Conservation (phyloP, 2,329 filamentous ascomycete species). For the Clonostachys sp. region DNA sequence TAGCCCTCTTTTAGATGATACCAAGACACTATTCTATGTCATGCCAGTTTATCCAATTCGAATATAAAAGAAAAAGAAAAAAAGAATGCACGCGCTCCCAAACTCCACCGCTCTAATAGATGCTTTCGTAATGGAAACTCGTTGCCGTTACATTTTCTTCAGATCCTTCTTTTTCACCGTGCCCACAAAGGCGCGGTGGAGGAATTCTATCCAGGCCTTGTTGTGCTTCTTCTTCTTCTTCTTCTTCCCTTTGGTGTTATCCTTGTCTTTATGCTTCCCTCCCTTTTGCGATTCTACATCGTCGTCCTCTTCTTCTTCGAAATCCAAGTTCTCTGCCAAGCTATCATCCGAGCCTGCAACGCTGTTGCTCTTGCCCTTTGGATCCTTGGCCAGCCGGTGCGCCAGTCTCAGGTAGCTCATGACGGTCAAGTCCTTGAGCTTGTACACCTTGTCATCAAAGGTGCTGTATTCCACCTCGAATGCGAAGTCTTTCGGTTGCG, state of each 20-base stretch:
- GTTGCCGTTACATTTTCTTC: constrained; percentile 29
- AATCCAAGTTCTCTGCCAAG: constrained; percentile 13
- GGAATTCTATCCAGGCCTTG: constrained; percentile 73
- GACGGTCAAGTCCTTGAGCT: constrained; percentile 79
- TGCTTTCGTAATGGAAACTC: background rate
- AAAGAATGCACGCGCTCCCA: too few relatives aligned
- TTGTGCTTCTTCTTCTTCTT: constrained; percentile 45
- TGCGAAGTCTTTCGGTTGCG: constrained; percentile 59
- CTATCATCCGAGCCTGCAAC: constrained; percentile 12
- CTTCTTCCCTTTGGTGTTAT: constrained; percentile 34
- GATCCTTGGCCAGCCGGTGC: constrained; percentile 52
- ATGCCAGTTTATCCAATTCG: too few relatives aligned
- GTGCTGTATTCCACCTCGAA: constrained; percentile 88
- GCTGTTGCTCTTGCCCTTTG: constrained; percentile 9
- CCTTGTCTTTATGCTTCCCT: constrained; percentile 30
- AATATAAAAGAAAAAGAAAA: too few relatives aligned
- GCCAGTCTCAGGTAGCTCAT: constrained; percentile 76
- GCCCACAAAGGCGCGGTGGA: constrained; percentile 74
- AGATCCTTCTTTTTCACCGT: constrained; percentile 65
- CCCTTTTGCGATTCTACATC: constrained; percentile 36
- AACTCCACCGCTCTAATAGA: background rate
- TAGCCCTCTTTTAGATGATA: too few relatives aligned
- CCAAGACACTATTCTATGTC: too few relatives aligned
- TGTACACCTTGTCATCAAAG: constrained; percentile 68
- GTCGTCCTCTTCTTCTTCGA: background rate